These are phyloP conservation scores for Termitomyces sp. DNA, from an alignment of 768 basidiomycete species.

Conservation along the genomic window DNA sequence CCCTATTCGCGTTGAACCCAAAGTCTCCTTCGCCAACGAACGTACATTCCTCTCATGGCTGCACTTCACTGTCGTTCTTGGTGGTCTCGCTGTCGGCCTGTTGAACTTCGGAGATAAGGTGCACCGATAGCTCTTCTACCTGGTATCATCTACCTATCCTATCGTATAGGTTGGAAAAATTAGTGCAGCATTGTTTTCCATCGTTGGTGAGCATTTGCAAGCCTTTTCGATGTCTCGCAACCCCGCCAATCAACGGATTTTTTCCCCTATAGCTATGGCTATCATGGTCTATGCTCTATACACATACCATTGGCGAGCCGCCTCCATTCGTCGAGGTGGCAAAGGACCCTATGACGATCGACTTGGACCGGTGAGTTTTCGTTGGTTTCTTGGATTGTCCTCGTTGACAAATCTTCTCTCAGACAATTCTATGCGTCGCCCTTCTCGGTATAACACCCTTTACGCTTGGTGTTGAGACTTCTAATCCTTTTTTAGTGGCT, in stretches of 20 bases:
- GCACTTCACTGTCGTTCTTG: conserved; percentile 96
- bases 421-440: conserved; percentile 84
- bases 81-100: conserved; percentile 92
- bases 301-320: conserved; percentile 96
- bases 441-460: conserved; percentile 57
- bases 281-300: conserved; percentile 96
- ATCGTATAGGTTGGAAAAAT: conserved; percentile 82
- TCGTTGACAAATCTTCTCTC: conserved; percentile 1
- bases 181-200: conserved; percentile 93
- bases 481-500: conserved; percentile 50
- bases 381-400: not conserved
- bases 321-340: conserved; percentile 86
- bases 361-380: conserved; percentile 78
- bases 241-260: not conserved
- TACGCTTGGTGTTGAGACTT: not conserved
- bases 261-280: conserved; percentile 69
- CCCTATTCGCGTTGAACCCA: conserved; percentile 91
- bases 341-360: conserved; percentile 97
- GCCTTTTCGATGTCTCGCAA: conserved; percentile 6
- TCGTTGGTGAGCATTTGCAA: conserved; percentile 61
- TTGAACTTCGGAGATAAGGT: conserved; percentile 98
- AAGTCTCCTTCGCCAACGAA: conserved; percentile 94
- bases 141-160: not conserved
- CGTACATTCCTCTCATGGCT: conserved; percentile 98
- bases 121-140: conserved; percentile 17